Evolutionary conservation across 2,329 filamentous ascomycete genomes (phyloP), one percentile per base, ranked within the genome.

Genomic region (Lachnellula arida): DNA sequence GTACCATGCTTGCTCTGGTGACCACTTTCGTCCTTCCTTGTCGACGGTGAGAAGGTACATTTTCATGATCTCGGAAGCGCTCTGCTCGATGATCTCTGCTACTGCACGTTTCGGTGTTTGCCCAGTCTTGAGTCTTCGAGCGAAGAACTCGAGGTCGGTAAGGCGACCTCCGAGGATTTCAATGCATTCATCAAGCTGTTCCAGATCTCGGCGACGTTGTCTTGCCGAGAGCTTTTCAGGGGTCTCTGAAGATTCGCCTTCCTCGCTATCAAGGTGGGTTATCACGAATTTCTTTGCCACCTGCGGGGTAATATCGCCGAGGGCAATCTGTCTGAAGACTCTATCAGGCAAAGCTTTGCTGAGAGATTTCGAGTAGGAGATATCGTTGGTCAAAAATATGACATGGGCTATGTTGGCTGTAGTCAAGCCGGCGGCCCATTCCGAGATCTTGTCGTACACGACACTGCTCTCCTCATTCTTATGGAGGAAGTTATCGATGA

Each of bases 131-230:
- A 99, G 88, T 17, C 94, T 82, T 37, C 93, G 85, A n/a, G 92
- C 88, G 44, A 99, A 83, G 68, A 94, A 95, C 69, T 97, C 93
- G 19, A 99, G 85, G 68, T 99, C 94, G 0, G 91, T 96, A n/a
- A 99, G 80, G 3, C 94, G 89, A 2, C 94, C 94, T 22, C 94
- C 94, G 1, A 99, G 80, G 0, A 86, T 81, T 28, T 85, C 81
- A 61, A 97, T 95, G 63, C 89, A 92, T 28, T 80, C 80, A 66
- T 97, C 91, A 1, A 99, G 80, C 60, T 92, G 89, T 1, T 73
- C 71, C 6, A 94, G 76, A 60, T 91, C 80, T 11, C 70, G 60
- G 44, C 48, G 50, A 35, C 68, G 66, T 49, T 69, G 65, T 3
- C 59, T 46, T 56, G 28, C 70, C 0, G 66, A 64, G 68, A 60